Percentiles rank a stretch among this genome's conserved stretches.
Conservation (phyloP, 176 grass and related monocot genomes). For the Ensete ventricosum region DNA sequence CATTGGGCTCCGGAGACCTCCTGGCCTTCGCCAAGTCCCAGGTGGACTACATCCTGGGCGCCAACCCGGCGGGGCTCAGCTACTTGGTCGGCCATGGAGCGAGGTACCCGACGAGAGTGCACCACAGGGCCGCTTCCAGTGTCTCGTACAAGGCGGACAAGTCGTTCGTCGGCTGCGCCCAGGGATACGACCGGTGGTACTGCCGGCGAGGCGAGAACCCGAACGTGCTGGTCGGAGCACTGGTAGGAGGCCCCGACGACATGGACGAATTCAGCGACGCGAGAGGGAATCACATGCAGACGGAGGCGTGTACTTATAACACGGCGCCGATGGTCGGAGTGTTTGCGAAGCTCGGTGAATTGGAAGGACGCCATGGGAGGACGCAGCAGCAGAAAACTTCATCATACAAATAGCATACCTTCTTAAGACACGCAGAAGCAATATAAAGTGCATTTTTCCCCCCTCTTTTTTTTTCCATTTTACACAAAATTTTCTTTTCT, state of each 20-base stretch:
- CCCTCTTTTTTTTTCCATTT: no score
- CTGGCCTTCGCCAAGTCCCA: not conserved
- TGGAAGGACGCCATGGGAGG: not conserved
- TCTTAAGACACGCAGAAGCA: no score
- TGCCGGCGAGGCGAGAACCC: not conserved
- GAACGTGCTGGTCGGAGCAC: not conserved
- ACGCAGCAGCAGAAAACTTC: not conserved
- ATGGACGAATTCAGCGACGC: not conserved
- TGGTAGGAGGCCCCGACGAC: constrained; percentile 11
- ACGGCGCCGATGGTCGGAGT: constrained; percentile 6
- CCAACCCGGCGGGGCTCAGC: not conserved
- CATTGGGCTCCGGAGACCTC: not conserved
- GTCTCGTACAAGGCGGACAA: constrained; percentile 10
- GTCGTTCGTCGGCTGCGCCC: constrained; percentile 6
- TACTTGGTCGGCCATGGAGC: constrained; percentile 1
- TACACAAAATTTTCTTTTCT: not conserved
- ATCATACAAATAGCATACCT: not conserved
- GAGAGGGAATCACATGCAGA: constrained; percentile 12
- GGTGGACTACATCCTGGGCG: constrained; percentile 8
- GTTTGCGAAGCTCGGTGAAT: not conserved
- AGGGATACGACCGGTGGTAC: constrained; percentile 16
- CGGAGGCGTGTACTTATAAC: constrained; percentile 18
- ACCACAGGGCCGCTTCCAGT: constrained; percentile 7
- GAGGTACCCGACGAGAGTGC: not conserved
- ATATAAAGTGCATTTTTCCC: no score